These are phyloP conservation scores for Penicillium sp. DNA, from an alignment of 2,329 filamentous ascomycete genomes.

Conservation along the genomic window DNA sequence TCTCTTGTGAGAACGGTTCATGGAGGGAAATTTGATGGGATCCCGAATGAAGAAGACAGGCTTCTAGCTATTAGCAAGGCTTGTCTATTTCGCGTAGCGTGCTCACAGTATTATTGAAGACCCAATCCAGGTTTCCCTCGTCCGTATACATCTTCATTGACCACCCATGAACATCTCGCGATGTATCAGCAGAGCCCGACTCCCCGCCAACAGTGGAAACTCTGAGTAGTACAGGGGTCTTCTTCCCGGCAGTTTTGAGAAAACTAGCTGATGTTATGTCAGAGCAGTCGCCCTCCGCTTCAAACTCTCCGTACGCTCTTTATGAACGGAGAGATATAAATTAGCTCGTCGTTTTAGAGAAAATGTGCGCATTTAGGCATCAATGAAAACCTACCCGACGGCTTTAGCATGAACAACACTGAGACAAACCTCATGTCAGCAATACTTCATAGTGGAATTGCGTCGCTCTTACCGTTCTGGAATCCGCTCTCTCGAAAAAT, in stretches of 20 bases:
- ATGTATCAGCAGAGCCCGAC: conserved; percentile 48
- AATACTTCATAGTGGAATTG: not conserved
- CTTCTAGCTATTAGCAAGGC: conserved; percentile 4
- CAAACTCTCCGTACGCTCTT: conserved; percentile 59
- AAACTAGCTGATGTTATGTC: conserved; percentile 58
- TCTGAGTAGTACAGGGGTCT: conserved; percentile 50
- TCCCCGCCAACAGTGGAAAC: conserved; percentile 50
- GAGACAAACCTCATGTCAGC: not conserved
- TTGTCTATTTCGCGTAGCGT: not conserved
- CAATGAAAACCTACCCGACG: conserved; percentile 21
- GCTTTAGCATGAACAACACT: conserved; percentile 13
- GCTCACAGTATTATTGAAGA: conserved; percentile 34
- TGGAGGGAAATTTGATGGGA: conserved; percentile 67
- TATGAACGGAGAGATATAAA: not conserved
- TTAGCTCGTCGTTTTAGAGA: not conserved
- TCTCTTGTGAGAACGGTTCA: conserved; percentile 70
- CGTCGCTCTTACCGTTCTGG: not conserved
- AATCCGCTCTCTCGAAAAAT: conserved; percentile 63
- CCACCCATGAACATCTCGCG: conserved; percentile 51
- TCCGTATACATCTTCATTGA: conserved; percentile 52
- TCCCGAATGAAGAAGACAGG: conserved; percentile 70
- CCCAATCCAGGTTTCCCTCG: conserved; percentile 53
- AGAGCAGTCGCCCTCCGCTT: conserved; percentile 59
- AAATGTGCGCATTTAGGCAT: not conserved
- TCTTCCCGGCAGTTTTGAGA: conserved; percentile 55